phyloP scores from a whole-genome alignment of 306 rosid species.

The Lathyrus oleraceus region DNA sequence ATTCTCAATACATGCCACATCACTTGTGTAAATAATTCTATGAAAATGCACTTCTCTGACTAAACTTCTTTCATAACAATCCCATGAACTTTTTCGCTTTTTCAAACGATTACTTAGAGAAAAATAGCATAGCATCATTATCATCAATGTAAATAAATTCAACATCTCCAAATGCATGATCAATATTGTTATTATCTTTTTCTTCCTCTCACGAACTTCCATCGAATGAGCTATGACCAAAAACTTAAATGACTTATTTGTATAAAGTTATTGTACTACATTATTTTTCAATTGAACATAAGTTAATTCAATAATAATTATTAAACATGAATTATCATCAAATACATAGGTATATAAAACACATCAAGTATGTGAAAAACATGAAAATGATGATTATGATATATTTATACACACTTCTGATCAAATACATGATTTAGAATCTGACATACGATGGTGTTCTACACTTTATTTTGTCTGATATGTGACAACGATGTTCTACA shows the following conservation, averaged over 20 bases:
- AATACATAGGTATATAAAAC: no score
- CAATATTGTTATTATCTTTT: not conserved
- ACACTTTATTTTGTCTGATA: no score
- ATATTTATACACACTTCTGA: no score
- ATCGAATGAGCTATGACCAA: not conserved
- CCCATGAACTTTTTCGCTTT: not conserved
- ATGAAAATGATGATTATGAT: no score
- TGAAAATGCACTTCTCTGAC: not conserved
- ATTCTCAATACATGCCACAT: no score
- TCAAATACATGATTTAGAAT: no score
- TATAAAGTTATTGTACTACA: not conserved
- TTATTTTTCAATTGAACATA: not conserved
- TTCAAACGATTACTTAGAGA: not conserved
- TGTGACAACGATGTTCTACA: no score
- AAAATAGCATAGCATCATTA: not conserved
- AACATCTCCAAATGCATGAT: not conserved
- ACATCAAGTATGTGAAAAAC: no score
- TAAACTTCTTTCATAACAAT: no score
- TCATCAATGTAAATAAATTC: not conserved
- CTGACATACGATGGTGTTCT: no score
- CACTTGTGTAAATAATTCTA: no score
- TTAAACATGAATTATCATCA: no score
- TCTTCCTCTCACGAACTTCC: not conserved
- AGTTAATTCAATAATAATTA: not conserved
- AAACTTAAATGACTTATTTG: not conserved